Evolutionary conservation across 345 rosid genomes (phyloP).

Genomic region (Moringa oleifera): DNA sequence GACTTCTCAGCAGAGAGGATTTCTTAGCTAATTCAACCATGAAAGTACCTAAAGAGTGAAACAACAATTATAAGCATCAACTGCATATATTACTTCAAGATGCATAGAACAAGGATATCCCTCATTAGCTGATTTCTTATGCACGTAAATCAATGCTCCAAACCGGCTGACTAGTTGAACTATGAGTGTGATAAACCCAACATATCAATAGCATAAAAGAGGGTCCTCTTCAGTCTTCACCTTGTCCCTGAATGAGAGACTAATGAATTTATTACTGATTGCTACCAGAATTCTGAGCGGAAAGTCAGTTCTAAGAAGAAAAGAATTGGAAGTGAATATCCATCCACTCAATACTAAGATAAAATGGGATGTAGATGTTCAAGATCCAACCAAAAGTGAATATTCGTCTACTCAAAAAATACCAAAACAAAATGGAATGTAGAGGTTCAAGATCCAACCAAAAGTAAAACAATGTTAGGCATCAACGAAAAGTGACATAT

Average conservation of each 20-base stretch:
- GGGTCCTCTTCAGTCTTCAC: too few species aligned
- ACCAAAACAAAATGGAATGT: background rate
- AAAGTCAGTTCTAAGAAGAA: too few species aligned
- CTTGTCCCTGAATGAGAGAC: too few species aligned
- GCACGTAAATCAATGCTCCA: background rate
- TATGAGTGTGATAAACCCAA: background rate
- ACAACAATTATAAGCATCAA: background rate
- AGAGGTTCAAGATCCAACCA: background rate
- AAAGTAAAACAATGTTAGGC: too few species aligned
- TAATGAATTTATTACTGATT: too few species aligned
- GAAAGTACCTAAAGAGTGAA: conserved; percentile 19
- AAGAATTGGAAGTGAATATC: background rate
- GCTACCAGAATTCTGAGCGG: too few species aligned
- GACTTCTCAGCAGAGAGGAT: background rate
- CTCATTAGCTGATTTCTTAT: background rate
- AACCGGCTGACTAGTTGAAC: background rate
- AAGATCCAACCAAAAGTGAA: background rate
- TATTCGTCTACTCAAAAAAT: background rate
- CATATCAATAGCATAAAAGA: background rate
- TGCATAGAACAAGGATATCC: background rate
- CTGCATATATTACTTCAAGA: background rate
- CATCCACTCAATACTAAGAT: background rate
- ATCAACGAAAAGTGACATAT: too few species aligned
- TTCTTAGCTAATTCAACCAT: conserved; percentile 6
- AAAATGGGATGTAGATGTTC: background rate